phyloP scores from a whole-genome alignment of 2,329 filamentous ascomycete species.

The Fusarium hostae region DNA sequence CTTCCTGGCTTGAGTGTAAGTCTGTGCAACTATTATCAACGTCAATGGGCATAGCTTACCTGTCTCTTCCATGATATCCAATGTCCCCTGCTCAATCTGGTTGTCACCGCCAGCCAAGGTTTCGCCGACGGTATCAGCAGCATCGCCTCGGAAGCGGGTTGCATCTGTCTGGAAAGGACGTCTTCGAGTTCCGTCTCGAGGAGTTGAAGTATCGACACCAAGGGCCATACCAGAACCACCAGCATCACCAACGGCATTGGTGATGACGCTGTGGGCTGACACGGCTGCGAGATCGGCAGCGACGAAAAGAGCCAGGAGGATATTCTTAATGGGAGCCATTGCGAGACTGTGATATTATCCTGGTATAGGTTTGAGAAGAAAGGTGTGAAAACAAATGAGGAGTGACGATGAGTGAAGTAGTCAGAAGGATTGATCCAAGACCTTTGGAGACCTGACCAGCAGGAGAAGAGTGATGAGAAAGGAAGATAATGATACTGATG shows the following conservation, averaged over 20 bases:
- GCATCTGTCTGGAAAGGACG: slow-evolving; percentile 72
- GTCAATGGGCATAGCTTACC: slow-evolving; percentile 49
- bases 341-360: neutral
- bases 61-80: slow-evolving; percentile 66
- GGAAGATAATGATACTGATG: neutral
- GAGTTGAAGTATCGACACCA: slow-evolving; percentile 64
- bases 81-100: slow-evolving; percentile 1
- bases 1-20: neutral
- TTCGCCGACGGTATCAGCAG: slow-evolving; percentile 9
- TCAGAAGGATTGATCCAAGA: neutral
- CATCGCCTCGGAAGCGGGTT: slow-evolving; percentile 44
- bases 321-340: slow-evolving; percentile 18
- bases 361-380: neutral
- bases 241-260: slow-evolving; percentile 60
- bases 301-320: slow-evolving; percentile 3
- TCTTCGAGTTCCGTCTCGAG: slow-evolving; percentile 69
- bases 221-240: slow-evolving; percentile 66
- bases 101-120: slow-evolving; percentile 6
- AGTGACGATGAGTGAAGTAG: neutral
- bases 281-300: slow-evolving; percentile 15
- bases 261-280: slow-evolving; percentile 10
- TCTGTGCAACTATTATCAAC: rapidly evolving
- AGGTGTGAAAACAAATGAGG: neutral
- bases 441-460: slow-evolving; percentile 13
- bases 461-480: neutral